Evolutionary conservation across 352 stramenopile genomes (phyloP), one percentile per base, ranked within the genome.

Genomic region (Phytophthora idaei): DNA sequence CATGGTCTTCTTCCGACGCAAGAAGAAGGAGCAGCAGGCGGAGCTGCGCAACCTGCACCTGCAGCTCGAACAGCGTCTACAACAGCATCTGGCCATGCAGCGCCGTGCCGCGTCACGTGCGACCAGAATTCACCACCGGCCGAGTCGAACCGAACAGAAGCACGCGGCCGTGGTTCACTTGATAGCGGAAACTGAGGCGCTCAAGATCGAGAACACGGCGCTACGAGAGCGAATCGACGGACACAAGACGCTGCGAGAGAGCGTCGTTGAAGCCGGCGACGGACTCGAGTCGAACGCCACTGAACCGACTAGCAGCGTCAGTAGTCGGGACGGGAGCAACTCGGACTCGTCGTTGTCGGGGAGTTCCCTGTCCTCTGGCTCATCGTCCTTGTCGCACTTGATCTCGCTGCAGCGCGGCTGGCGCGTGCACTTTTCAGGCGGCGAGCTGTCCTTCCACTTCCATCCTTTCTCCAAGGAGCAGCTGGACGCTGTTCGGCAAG

Each of bases 1-100:
- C 61, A 82, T 82, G 74, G 74, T 82, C 25, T 78, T 77, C 56
- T 82, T 82, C 71, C 68, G 74, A 17, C 71, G 64, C 41, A 82
- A 82, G 71, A 82, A 82, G 74, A 82, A 82, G 62, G 74, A 69
- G 51, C 71, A 80, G 61, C 74, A 78, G 52, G 61, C 64, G 10
- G 68, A 82, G 64, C 64, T 82, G 57, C 71, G 71, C 32, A 68
- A 44, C 6, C 64, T 71, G 58, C 74, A 82, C 59, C 61, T 67
- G n/a, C 61, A 69, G 57, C 72, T 82, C 17, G 74, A 82, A 39
- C 47, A 68, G 50, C 57, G 61, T 14, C 55, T 82, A 12, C 68
- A 80, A 44, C 71, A 78, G 54, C 73, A 76, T 50, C 63, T 82
- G 27, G 51, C 58, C 39, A 76, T 78, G 60, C 74, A 81, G 42